Evolutionary conservation across 768 basidiomycete species (phyloP).

Genomic region (Leccinum incarnatum): DNA sequence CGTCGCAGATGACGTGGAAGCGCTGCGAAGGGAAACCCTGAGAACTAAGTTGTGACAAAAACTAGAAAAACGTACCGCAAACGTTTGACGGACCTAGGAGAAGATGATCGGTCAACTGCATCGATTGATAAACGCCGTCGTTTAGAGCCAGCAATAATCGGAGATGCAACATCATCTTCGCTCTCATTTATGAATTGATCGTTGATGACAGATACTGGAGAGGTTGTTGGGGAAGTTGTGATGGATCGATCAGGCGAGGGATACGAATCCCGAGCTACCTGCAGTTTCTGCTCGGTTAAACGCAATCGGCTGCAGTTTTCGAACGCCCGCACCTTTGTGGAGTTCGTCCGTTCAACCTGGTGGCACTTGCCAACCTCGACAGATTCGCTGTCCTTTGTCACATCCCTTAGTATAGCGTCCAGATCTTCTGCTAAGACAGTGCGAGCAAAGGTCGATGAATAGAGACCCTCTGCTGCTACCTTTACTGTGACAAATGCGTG

Average conservation of each 20-base stretch:
- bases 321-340: no score
- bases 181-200: conserved; percentile 7
- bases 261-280: no score
- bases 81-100: conserved; percentile 19
- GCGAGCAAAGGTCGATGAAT: conserved; percentile 24
- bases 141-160: conserved; percentile 21
- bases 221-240: no score
- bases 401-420: conserved; percentile 29
- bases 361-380: neutral
- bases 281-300: no score
- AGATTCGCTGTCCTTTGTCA: conserved; percentile 11
- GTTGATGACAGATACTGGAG: no score
- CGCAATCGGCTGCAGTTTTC: no score
- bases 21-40: neutral
- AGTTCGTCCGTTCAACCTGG: neutral
- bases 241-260: no score
- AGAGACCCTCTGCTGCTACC: conserved; percentile 30
- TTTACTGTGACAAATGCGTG: conserved; percentile 33
- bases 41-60: accelerated
- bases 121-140: conserved; percentile 13
- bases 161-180: conserved; percentile 15
- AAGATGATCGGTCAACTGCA: neutral
- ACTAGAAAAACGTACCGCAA: conserved; percentile 13
- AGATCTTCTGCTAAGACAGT: conserved; percentile 31
- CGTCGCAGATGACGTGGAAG: conserved; percentile 1